These are phyloP conservation scores for Trichoderma orchidacearum DNA, from an alignment of 495 filamentous ascomycete species.

Conservation along the genomic window DNA sequence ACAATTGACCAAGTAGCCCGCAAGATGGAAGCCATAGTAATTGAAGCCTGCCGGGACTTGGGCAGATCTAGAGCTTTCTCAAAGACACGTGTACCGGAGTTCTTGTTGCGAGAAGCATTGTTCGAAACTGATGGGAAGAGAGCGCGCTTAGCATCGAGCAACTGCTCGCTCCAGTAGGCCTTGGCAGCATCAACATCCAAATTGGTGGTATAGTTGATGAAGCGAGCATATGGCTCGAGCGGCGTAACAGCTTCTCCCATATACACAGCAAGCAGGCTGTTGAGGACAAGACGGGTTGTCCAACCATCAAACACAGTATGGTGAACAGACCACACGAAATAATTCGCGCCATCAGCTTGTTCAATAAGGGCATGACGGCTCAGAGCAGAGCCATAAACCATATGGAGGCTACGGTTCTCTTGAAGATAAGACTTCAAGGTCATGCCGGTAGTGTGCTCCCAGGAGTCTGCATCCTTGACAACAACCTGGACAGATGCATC, in stretches of 20 bases:
- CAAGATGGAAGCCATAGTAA: conserved; percentile 27
- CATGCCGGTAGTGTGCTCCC: background rate
- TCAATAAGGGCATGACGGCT: background rate
- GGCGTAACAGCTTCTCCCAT: background rate
- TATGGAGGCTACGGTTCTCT: background rate
- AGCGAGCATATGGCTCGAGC: background rate
- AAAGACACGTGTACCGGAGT: background rate
- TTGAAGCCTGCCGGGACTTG: conserved; percentile 8
- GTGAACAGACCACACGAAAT: conserved; percentile 5
- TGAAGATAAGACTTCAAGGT: background rate
- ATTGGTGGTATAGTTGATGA: background rate
- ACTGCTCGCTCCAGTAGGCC: background rate
- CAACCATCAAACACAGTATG: conserved; percentile 1
- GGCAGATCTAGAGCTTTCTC: background rate
- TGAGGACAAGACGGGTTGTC: background rate
- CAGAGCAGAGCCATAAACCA: background rate
- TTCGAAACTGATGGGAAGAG: background rate
- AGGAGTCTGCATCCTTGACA: conserved; percentile 1
- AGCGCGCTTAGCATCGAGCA: background rate
- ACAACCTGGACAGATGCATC: conserved; percentile 11
- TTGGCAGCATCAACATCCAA: background rate
- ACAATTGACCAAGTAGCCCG: conserved; percentile 31
- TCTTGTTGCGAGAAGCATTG: background rate
- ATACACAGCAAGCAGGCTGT: background rate
- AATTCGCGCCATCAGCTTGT: conserved; percentile 3